A percentile compares a stretch with the other conserved stretches of the same genome.
These are phyloP conservation scores for Exophiala xenobiotica DNA, from an alignment of 2,329 filamentous ascomycete genomes.

Conservation along the genomic window DNA sequence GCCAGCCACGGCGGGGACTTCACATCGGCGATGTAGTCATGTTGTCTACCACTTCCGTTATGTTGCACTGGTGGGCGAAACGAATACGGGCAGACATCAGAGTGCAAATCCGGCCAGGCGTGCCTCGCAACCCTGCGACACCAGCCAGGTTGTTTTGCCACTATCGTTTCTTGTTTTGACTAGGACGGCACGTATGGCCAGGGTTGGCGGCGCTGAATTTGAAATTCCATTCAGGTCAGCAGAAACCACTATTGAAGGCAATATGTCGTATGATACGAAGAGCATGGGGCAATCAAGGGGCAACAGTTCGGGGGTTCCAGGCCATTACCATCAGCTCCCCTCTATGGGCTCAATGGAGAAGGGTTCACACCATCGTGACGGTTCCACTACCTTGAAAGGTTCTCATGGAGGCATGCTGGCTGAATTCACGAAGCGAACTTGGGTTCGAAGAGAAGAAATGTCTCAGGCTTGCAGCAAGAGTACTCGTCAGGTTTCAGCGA, in stretches of 20 bases:
- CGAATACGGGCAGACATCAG: neutral
- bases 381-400: neutral
- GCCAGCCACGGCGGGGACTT: neutral
- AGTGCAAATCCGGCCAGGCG: neutral
- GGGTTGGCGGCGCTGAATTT: neutral
- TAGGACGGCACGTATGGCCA: neutral
- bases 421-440: neutral
- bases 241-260: neutral
- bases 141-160: neutral
- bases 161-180: neutral
- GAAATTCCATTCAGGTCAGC: neutral
- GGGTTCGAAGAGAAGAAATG: neutral
- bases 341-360: too few species aligned
- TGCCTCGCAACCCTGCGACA: neutral
- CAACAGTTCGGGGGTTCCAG: neutral
- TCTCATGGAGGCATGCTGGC: neutral
- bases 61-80: neutral
- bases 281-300: neutral
- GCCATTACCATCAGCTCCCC: too few species aligned
- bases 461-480: neutral
- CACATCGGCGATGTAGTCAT: neutral
- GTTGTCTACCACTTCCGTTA: neutral
- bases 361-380: neutral
- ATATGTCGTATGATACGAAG: neutral
- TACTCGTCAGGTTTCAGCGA: neutral